A percentile compares a stretch with the other conserved stretches of the same genome.
These are phyloP conservation scores for Salix exigua DNA, from an alignment of 345 rosid species.

Conservation along the genomic window DNA sequence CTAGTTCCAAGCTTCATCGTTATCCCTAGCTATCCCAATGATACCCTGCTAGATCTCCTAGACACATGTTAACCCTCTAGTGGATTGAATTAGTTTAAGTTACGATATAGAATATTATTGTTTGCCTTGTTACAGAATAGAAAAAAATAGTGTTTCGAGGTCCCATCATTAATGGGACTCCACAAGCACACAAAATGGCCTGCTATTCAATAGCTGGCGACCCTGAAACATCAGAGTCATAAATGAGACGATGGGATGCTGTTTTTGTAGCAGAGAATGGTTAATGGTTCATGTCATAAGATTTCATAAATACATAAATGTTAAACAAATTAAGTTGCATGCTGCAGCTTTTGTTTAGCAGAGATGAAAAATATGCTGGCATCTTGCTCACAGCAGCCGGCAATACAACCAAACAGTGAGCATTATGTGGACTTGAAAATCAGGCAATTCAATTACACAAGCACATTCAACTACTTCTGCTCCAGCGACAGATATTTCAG, in stretches of 20 bases:
- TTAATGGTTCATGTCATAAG: background rate
- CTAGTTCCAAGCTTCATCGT: no score
- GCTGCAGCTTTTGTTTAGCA: background rate
- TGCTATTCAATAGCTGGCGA: constrained; percentile 31
- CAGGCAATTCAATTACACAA: constrained; percentile 62
- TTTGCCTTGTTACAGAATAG: no score
- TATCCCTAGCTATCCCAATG: no score
- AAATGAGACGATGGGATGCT: background rate
- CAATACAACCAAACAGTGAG: background rate
- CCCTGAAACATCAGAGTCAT: constrained; percentile 41
- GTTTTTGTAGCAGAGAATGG: background rate
- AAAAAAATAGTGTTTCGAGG: background rate
- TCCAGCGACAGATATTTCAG: constrained; percentile 39
- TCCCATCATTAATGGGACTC: background rate
- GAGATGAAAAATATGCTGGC: no score
- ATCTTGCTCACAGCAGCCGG: no score
- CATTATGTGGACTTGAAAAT: background rate
- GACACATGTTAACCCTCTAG: no score
- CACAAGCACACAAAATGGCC: constrained; percentile 19
- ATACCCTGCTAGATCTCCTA: no score
- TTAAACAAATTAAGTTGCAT: background rate
- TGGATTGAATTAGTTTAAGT: no score
- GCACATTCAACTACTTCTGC: constrained; percentile 55
- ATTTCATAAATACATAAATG: background rate
- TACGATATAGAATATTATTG: background rate